Evolutionary conservation across 306 rosid species (phyloP).

Genomic region (peach (Prunus persica)): Prunus_persica_NCBIv2 NC_034010.1:6771001-6771500

Average conservation of each 20-base stretch:
- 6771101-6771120: slow-evolving; percentile 1
- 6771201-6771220: background rate
- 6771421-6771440: background rate
- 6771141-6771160: background rate
- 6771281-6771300: background rate
- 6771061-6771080: background rate
- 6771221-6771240: background rate
- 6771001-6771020: background rate
- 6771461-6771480: background rate
- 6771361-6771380: background rate
- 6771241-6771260: background rate
- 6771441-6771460: background rate
- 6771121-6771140: background rate
- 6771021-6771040: background rate
- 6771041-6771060: too few species aligned
- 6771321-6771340: background rate
- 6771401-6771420: background rate
- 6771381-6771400: background rate
- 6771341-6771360: background rate
- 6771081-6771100: background rate
- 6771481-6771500: background rate
- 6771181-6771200: background rate
- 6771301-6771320: background rate
- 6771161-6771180: background rate
- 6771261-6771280: background rate